A percentile compares a stretch with the other conserved stretches of the same genome.
Conservation (phyloP, 2,329 filamentous ascomycete genomes). For the Akanthomyces uredinophilus region DNA sequence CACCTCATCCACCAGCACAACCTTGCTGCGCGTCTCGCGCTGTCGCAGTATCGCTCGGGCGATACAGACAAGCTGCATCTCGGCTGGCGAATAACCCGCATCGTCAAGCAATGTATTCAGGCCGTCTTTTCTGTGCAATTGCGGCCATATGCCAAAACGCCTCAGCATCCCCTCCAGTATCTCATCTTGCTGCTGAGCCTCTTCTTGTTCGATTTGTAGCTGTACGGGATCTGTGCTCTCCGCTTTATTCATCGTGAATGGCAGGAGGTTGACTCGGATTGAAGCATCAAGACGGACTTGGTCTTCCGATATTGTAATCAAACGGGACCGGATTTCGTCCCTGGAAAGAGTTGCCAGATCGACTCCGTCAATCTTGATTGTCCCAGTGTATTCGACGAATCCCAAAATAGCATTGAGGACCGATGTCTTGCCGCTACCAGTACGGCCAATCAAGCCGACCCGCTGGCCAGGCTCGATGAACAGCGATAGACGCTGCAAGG, state of each 20-base stretch:
- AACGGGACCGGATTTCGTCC: slow-evolving; percentile 34
- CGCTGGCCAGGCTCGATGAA: slow-evolving; percentile 4
- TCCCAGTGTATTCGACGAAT: slow-evolving; percentile 15
- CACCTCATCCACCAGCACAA: slow-evolving; percentile 9
- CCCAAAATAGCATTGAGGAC: slow-evolving; percentile 8
- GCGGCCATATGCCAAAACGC: slow-evolving; percentile 2
- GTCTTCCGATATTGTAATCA: slow-evolving; percentile 43
- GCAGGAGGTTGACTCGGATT: slow-evolving; percentile 36
- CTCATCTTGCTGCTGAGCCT: neutral
- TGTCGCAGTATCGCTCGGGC: slow-evolving; percentile 5
- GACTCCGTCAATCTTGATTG: slow-evolving; percentile 37
- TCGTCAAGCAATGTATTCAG: neutral
- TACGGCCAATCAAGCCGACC: slow-evolving; percentile 6
- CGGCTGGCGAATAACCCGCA: neutral
- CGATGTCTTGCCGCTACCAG: slow-evolving; percentile 9
- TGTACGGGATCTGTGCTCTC: neutral
- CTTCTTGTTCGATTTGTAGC: neutral
- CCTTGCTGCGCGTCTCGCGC: slow-evolving; percentile 5
- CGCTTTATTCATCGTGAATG: neutral
- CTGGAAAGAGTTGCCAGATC: slow-evolving; percentile 35
- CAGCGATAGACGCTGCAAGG: neutral
- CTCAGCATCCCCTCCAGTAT: neutral
- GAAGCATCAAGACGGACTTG: slow-evolving; percentile 37
- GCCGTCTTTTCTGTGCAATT: neutral
- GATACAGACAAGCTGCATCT: slow-evolving; percentile 6